Evolutionary conservation across 163 green algal genomes (phyloP).

Genomic region (Chloroidium sp.): DNA sequence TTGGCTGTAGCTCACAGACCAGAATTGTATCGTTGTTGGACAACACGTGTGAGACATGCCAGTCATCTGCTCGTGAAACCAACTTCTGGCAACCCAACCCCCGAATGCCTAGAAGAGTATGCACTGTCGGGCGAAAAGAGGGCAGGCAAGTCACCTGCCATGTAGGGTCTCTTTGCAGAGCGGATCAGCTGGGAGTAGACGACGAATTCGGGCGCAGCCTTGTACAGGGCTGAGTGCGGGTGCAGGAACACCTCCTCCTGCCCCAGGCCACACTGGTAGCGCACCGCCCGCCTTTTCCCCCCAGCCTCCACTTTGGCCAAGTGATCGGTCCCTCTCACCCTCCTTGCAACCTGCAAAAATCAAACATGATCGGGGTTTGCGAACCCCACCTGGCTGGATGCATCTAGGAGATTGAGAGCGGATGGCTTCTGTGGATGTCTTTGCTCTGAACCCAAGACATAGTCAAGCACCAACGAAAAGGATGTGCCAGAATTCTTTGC

Average conservation of each 20-base stretch:
- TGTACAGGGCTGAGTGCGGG: conserved; percentile 59
- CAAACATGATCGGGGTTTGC: not conserved
- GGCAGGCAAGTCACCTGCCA: conserved; percentile 30
- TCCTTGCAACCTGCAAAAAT: conserved; percentile 28
- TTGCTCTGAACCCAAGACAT: no score
- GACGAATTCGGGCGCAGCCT: conserved; percentile 59
- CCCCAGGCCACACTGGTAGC: conserved; percentile 47
- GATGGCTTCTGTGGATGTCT: not conserved
- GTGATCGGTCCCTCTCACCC: conserved; percentile 45
- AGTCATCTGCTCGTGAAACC: no score
- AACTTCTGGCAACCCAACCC: not conserved
- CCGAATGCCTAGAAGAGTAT: not conserved
- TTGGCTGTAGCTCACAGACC: not conserved
- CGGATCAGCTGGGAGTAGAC: conserved; percentile 72
- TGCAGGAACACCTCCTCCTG: conserved; percentile 80
- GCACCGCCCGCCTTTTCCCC: conserved; percentile 24
- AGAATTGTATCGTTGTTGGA: not conserved
- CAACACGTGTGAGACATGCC: not conserved
- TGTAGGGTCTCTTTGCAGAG: conserved; percentile 73
- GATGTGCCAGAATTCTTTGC: no score
- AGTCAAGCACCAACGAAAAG: no score
- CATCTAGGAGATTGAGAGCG: not conserved
- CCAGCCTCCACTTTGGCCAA: conserved; percentile 5
- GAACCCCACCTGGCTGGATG: no score
- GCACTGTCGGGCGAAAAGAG: not conserved